Percentiles rank a stretch among this genome's conserved stretches.
Evolutionary conservation across 768 basidiomycete species (phyloP).

Genomic region (Boletus tylopilopsis): DNA sequence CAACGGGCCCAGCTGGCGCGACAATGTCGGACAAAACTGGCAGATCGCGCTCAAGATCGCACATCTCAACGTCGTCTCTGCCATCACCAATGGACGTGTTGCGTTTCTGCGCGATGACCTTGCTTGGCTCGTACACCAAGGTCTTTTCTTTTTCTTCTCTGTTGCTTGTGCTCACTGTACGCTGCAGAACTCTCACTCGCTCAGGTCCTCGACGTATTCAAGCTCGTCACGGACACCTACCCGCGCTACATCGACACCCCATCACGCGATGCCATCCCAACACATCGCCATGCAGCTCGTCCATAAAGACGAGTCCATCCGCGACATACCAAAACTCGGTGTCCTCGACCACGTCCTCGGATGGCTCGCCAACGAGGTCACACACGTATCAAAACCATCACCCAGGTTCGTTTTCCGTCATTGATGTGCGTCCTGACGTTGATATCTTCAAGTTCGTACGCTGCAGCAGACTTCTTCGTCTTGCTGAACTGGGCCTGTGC

Average conservation of each 20-base stretch:
- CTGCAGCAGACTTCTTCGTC: constrained; percentile 60
- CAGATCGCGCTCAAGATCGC: constrained; percentile 50
- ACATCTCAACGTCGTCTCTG: constrained; percentile 44
- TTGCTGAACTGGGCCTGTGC: constrained; percentile 70
- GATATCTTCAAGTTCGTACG: constrained; percentile 38
- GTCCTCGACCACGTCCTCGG: constrained; percentile 68
- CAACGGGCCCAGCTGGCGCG: constrained; percentile 43
- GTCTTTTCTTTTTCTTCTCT: constrained; percentile 39
- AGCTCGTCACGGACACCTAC: constrained; percentile 70
- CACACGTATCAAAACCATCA: constrained; percentile 49
- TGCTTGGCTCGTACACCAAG: constrained; percentile 51
- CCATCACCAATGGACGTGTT: constrained; percentile 51
- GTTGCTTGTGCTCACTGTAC: constrained; percentile 2
- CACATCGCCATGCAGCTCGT: constrained; percentile 61
- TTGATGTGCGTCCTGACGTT: no score
- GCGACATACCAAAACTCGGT: constrained; percentile 45
- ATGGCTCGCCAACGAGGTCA: constrained; percentile 71
- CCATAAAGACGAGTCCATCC: constrained; percentile 52
- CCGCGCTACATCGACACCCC: constrained; percentile 70
- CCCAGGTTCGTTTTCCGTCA: constrained; percentile 66
- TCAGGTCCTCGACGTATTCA: constrained; percentile 67
- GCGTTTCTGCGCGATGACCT: constrained; percentile 65
- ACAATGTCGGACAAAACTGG: constrained; percentile 53
- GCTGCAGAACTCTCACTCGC: constrained; percentile 53
- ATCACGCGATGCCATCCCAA: constrained; percentile 72